Percentiles rank a stretch among this genome's conserved stretches.
These are phyloP conservation scores for Skeletonema menzelii DNA, from an alignment of 108 stramenopile genomes.

Conservation along the genomic window DNA sequence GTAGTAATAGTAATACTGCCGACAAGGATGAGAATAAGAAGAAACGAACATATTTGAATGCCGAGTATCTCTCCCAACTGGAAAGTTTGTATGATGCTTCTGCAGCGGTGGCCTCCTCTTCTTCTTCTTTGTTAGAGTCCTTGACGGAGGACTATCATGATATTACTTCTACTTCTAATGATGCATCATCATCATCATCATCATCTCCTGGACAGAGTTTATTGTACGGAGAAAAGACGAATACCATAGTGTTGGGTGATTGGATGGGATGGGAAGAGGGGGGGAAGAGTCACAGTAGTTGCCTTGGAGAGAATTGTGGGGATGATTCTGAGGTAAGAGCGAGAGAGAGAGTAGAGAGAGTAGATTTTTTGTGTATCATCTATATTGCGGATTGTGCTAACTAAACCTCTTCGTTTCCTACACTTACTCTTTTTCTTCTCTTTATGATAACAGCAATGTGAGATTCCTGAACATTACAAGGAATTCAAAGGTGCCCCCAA, in stretches of 20 bases:
- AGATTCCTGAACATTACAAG: constrained; percentile 46
- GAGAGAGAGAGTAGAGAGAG: too few species aligned
- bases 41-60: too few species aligned
- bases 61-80: background rate
- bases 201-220: background rate
- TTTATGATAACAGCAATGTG: constrained; percentile 54
- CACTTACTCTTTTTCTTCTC: background rate
- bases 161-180: too few species aligned
- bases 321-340: constrained; percentile 40
- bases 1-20: background rate
- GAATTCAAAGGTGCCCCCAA: constrained; percentile 6
- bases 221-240: background rate
- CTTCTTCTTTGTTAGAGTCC: background rate
- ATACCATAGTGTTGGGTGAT: constrained; percentile 12
- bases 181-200: background rate
- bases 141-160: background rate
- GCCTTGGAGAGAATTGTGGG: constrained; percentile 36
- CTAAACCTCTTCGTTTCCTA: too few species aligned
- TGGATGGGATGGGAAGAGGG: constrained; percentile 20
- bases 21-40: background rate
- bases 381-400: too few species aligned
- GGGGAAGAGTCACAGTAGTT: too few species aligned
- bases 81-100: background rate
- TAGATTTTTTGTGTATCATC: too few species aligned
- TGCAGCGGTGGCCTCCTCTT: background rate